Percentiles rank a stretch among this genome's conserved stretches.
Evolutionary conservation across 2,329 filamentous ascomycete species (phyloP).

Genomic region (Orbilia ellipsospora): DNA sequence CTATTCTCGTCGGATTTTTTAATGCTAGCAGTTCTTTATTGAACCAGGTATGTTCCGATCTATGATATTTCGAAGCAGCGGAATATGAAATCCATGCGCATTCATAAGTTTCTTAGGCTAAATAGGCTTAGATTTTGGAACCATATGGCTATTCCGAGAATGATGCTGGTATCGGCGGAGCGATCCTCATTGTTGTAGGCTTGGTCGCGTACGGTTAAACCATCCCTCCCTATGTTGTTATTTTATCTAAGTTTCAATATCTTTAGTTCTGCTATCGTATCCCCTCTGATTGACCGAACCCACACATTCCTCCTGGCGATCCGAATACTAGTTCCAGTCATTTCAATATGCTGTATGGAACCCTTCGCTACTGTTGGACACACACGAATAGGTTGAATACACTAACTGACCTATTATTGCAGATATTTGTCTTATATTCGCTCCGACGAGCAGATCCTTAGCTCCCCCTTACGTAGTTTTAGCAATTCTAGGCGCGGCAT

Average conservation of each 20-base stretch:
- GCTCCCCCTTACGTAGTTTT: slow-evolving; percentile 79
- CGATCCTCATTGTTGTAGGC: slow-evolving; percentile 87
- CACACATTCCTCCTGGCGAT: slow-evolving; percentile 81
- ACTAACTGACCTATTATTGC: background rate
- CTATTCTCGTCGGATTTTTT: slow-evolving; percentile 89
- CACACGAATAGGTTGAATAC: background rate
- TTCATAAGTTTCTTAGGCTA: background rate
- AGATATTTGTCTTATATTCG: slow-evolving; percentile 82
- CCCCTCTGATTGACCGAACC: slow-evolving; percentile 84
- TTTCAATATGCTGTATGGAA: slow-evolving; percentile 70
- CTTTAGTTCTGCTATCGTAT: slow-evolving; percentile 73
- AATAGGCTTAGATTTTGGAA: slow-evolving; percentile 70
- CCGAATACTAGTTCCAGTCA: slow-evolving; percentile 78
- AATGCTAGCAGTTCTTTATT: slow-evolving; percentile 88
- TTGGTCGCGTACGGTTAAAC: slow-evolving; percentile 68
- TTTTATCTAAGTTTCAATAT: slow-evolving; percentile 5
- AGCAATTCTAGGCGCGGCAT: slow-evolving; percentile 79
- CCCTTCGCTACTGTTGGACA: background rate
- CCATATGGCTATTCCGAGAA: slow-evolving; percentile 87
- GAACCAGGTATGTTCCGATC: slow-evolving; percentile 70
- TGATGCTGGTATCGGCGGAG: slow-evolving; percentile 88
- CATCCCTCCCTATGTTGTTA: background rate
- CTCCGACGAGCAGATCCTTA: slow-evolving; percentile 72
- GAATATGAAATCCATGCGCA: background rate
- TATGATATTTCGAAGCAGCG: background rate